Evolutionary conservation across 345 rosid species (phyloP).

Genomic region (Abelmoschus esculentus): DNA sequence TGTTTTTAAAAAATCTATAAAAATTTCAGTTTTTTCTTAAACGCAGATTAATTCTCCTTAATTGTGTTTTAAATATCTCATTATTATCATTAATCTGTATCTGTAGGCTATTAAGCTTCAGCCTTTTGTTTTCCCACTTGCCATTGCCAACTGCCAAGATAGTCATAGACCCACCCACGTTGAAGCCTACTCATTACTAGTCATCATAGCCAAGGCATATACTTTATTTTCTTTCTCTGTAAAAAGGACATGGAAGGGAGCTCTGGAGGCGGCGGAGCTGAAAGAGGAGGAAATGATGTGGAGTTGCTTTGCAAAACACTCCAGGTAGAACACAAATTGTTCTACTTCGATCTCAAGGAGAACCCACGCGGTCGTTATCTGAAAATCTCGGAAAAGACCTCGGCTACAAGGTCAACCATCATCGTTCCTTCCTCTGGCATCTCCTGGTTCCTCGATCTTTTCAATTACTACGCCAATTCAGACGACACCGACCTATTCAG

Average conservation of each 20-base stretch:
- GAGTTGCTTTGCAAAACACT: slow-evolving; percentile 92
- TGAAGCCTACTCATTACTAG: background rate
- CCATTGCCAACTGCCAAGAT: no score
- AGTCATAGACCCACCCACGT: background rate
- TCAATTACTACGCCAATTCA: slow-evolving; percentile 86
- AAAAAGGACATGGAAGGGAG: slow-evolving; percentile 6
- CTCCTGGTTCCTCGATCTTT: slow-evolving; percentile 97
- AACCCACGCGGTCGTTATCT: slow-evolving; percentile 87
- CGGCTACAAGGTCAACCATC: slow-evolving; percentile 96
- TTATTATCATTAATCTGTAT: no score
- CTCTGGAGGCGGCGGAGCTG: slow-evolving; percentile 11
- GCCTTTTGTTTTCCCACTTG: no score
- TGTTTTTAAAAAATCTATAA: no score
- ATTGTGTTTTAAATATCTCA: no score
- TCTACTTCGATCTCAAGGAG: slow-evolving; percentile 97
- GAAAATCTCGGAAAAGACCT: slow-evolving; percentile 94
- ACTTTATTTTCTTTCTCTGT: background rate
- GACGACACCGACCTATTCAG: slow-evolving; percentile 83
- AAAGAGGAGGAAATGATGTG: slow-evolving; percentile 40
- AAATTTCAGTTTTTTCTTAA: no score
- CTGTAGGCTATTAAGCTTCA: no score
- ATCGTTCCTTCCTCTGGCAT: slow-evolving; percentile 93
- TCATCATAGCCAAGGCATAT: background rate
- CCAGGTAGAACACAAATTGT: slow-evolving; percentile 59
- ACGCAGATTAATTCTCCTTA: no score